Percentiles rank a stretch among this genome's conserved stretches.
These are phyloP conservation scores for Apophysomyces trapeziformis DNA, from an alignment of 371 early-diverging fungal genomes.

Conservation along the genomic window DNA sequence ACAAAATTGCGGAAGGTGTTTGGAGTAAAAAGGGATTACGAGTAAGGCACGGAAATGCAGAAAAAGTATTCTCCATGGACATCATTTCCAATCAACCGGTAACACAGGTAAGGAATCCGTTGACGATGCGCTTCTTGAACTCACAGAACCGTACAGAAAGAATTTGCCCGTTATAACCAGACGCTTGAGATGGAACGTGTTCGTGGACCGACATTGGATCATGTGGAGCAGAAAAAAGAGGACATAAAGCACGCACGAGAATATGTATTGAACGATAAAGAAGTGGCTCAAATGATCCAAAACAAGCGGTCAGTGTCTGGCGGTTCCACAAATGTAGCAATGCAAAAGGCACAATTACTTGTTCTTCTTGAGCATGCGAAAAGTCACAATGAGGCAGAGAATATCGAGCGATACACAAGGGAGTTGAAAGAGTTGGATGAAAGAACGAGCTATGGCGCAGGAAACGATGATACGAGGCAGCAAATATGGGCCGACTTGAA, in stretches of 20 bases:
- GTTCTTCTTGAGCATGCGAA: constrained; percentile 30
- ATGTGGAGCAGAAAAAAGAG: constrained; percentile 57
- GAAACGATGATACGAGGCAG: constrained; percentile 29
- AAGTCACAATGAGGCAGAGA: constrained; percentile 36
- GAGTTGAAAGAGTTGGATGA: constrained; percentile 41
- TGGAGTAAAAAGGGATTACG: constrained; percentile 65
- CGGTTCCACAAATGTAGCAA: not conserved
- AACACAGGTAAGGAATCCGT: constrained; percentile 48
- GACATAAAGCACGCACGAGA: constrained; percentile 63
- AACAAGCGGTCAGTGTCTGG: constrained; percentile 41
- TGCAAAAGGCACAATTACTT: constrained; percentile 40
- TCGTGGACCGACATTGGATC: constrained; percentile 51
- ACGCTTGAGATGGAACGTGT: constrained; percentile 57
- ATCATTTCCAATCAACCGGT: constrained; percentile 71
- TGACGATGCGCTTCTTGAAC: constrained; percentile 31
- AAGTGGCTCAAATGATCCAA: constrained; percentile 64
- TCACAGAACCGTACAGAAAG: constrained; percentile 54
- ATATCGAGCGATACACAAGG: constrained; percentile 28
- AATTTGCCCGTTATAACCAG: constrained; percentile 62
- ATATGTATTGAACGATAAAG: constrained; percentile 71
- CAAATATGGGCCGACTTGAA: constrained; percentile 62
- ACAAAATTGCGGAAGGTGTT: constrained; percentile 58
- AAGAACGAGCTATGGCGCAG: constrained; percentile 24
- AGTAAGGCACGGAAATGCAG: constrained; percentile 70
- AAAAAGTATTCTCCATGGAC: constrained; percentile 74